Conservation (phyloP, 2,329 filamentous ascomycete species). For the Epichloe brachyelytri region DNA sequence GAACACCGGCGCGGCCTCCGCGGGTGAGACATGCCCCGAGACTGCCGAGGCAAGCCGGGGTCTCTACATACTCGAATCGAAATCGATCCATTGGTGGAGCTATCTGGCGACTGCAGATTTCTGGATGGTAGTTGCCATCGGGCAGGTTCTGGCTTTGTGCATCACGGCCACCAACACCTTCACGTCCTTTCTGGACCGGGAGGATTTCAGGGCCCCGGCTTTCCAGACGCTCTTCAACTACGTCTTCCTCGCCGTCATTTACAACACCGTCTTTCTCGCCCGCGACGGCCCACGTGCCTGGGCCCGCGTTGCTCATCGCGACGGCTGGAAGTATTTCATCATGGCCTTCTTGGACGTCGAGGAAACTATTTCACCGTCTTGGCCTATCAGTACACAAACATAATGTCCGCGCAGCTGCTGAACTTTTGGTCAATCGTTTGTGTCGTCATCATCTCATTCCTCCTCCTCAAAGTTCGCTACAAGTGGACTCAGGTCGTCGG, state of each 20-base stretch:
- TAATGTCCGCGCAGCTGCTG: conserved; percentile 85
- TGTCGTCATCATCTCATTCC: conserved; percentile 74
- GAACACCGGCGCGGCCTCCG: conserved; percentile 3
- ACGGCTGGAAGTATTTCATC: conserved; percentile 91
- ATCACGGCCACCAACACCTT: conserved; percentile 92
- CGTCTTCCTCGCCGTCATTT: conserved; percentile 67
- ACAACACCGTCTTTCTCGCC: conserved; percentile 67
- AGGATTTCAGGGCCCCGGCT: conserved; percentile 70
- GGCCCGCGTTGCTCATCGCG: conserved; percentile 45
- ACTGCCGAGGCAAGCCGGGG: conserved; percentile 33
- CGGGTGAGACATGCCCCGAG: conserved; percentile 6
- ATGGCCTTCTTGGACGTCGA: conserved; percentile 88
- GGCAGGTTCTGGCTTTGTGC: conserved; percentile 76
- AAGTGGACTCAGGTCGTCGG: conserved; percentile 72
- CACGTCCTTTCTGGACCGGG: conserved; percentile 54
- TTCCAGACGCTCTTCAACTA: conserved; percentile 98
- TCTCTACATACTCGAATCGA: conserved; percentile 41
- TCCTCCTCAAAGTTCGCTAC: conserved; percentile 79
- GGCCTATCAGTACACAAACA: conserved; percentile 84
- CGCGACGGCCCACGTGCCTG: conserved; percentile 65
- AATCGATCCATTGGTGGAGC: conserved; percentile 47
- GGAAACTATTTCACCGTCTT: conserved; percentile 95
- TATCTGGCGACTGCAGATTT: conserved; percentile 81
- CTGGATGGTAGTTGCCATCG: conserved; percentile 68
- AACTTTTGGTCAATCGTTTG: conserved; percentile 98